Conservation (phyloP, 768 basidiomycete species). For the Kwoniella botswanensis region DNA sequence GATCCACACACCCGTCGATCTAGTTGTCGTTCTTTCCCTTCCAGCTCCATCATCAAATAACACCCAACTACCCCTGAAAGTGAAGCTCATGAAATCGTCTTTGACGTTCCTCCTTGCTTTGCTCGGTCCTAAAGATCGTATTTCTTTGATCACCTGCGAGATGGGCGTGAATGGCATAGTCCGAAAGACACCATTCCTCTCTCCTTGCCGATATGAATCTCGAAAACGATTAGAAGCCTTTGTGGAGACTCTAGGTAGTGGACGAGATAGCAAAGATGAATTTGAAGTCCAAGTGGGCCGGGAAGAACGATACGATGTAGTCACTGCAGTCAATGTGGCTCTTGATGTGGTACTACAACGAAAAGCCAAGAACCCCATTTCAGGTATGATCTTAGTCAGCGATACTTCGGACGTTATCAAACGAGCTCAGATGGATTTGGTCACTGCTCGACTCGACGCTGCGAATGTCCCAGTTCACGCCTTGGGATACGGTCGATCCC, state of each 20-base stretch:
- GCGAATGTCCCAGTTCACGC: conserved; percentile 96
- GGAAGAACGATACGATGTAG: conserved; percentile 95
- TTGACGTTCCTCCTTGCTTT: conserved; percentile 84
- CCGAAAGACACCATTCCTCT: conserved; percentile 91
- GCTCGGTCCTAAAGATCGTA: conserved; percentile 74
- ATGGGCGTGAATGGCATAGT: conserved; percentile 80
- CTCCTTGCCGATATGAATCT: conserved; percentile 71
- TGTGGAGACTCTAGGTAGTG: conserved; percentile 68
- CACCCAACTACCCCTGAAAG: conserved; percentile 65
- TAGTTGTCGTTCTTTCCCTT: conserved; percentile 88
- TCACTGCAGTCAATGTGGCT: conserved; percentile 96
- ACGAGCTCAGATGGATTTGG: conserved; percentile 96
- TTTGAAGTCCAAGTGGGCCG: conserved; percentile 73
- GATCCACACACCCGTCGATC: conserved; percentile 83
- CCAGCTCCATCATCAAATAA: conserved; percentile 60
- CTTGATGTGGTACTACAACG: conserved; percentile 94
- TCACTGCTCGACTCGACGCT: conserved; percentile 93
- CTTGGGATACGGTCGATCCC: conserved; percentile 93
- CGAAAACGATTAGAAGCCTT: conserved; percentile 74
- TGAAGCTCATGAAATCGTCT: conserved; percentile 84
- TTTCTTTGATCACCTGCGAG: conserved; percentile 92
- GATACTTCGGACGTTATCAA: conserved; percentile 90
- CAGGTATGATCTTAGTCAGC: conserved; percentile 90
- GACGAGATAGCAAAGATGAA: conserved; percentile 63
- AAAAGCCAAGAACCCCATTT: conserved; percentile 84